A percentile compares a stretch with the other conserved stretches of the same genome.
Evolutionary conservation across 2,329 filamentous ascomycete genomes (phyloP).

Genomic region (Juglanconis sp.): DNA sequence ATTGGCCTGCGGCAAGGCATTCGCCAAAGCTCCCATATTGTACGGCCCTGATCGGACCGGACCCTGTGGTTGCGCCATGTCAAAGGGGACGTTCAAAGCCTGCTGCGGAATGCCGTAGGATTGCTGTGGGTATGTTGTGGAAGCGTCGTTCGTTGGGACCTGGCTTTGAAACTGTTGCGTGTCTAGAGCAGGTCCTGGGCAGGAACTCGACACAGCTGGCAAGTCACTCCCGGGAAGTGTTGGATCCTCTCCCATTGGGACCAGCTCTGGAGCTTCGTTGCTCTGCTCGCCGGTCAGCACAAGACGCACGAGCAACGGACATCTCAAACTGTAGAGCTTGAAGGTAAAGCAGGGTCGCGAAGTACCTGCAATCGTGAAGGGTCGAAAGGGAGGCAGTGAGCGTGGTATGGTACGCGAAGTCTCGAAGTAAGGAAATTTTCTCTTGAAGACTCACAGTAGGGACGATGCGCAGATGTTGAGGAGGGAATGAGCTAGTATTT

Average conservation of each 20-base stretch:
- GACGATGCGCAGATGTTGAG: constrained; percentile 4
- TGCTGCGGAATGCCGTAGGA: constrained; percentile 33
- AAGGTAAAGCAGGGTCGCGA: background rate
- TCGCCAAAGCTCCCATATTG: constrained; percentile 45
- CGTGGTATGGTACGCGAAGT: background rate
- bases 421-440: background rate
- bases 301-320: background rate
- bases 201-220: constrained; percentile 20
- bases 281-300: constrained; percentile 7
- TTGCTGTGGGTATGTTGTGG: constrained; percentile 27
- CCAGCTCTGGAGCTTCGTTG: background rate
- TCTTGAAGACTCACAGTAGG: constrained; percentile 4
- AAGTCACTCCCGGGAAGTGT: constrained; percentile 28
- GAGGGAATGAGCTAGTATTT: constrained; percentile 6
- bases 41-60: constrained; percentile 35
- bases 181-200: constrained; percentile 23
- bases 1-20: constrained; percentile 38
- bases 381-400: background rate
- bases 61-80: constrained; percentile 35
- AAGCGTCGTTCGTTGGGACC: constrained; percentile 17
- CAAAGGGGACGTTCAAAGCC: constrained; percentile 40
- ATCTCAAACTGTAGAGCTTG: background rate
- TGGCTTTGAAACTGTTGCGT: constrained; percentile 22
- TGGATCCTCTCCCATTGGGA: constrained; percentile 24
- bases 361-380: background rate